Percentiles rank a stretch among this genome's conserved stretches.
Conservation (phyloP, 179 eudicot species). For the Actinidia arguta region DNA sequence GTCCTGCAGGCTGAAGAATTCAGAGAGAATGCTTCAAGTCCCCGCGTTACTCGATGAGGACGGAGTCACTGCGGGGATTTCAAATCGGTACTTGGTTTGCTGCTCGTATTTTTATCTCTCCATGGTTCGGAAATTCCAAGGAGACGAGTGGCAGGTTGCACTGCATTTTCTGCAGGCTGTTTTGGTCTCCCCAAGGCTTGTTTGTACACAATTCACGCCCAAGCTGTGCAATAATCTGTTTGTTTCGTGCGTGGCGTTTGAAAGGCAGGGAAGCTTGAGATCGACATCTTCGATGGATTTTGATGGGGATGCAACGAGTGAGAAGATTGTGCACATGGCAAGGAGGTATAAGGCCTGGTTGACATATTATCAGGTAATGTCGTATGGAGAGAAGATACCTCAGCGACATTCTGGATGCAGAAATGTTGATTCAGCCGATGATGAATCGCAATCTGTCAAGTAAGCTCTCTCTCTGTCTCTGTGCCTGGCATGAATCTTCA, state of each 20-base stretch:
- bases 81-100: constrained; percentile 41
- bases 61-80: constrained; percentile 44
- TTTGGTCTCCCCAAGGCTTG: constrained; percentile 38
- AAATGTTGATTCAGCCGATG: constrained; percentile 22
- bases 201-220: constrained; percentile 40
- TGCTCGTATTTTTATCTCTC: constrained; percentile 55
- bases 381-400: constrained; percentile 36
- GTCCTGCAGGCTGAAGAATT: constrained; percentile 29
- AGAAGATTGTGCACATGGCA: constrained; percentile 41
- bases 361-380: constrained; percentile 63
- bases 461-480: constrained; percentile 27
- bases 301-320: constrained; percentile 28
- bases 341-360: constrained; percentile 57
- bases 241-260: constrained; percentile 13
- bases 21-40: constrained; percentile 58
- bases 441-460: constrained; percentile 20
- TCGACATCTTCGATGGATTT: constrained; percentile 17
- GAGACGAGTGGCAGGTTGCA: constrained; percentile 51
- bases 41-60: constrained; percentile 54
- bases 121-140: constrained; percentile 37
- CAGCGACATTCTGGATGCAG: neutral
- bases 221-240: constrained; percentile 36
- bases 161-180: constrained; percentile 59
- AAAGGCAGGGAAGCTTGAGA: constrained; percentile 11
- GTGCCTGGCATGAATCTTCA: constrained; percentile 8